phyloP scores from a whole-genome alignment of 306 rosid genomes.

The Phaseolus lunatus region DNA sequence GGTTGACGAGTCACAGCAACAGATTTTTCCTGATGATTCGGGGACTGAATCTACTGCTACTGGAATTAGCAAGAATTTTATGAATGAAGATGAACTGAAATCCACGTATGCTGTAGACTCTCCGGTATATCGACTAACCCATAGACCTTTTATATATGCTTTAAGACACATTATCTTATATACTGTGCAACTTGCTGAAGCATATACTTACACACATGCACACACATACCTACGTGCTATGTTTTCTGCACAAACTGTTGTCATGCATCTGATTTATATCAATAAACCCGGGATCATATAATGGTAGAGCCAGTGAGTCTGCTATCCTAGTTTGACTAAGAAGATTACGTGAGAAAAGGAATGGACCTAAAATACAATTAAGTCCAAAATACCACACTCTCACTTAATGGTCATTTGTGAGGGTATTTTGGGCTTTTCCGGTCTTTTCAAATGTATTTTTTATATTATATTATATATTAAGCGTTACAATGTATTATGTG shows the following conservation, averaged over 20 bases:
- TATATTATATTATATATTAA: too few species aligned
- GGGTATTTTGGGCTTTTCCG: too few species aligned
- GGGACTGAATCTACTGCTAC: constrained; percentile 60
- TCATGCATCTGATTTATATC: constrained; percentile 10
- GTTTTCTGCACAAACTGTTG: background rate
- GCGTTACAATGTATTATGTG: too few species aligned
- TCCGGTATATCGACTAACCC: constrained; percentile 58
- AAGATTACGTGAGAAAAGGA: constrained; percentile 8
- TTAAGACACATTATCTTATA: constrained; percentile 1
- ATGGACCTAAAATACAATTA: constrained; percentile 1
- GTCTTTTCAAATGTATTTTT: too few species aligned
- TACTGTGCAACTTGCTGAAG: background rate
- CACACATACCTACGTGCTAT: background rate
- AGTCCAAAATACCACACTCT: too few species aligned
- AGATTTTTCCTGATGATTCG: constrained; percentile 65
- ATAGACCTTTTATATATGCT: background rate
- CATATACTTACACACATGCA: background rate
- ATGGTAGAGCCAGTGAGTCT: background rate
- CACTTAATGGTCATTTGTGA: too few species aligned
- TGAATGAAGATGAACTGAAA: constrained; percentile 78
- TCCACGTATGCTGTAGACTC: constrained; percentile 62
- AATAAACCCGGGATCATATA: constrained; percentile 2
- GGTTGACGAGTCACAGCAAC: constrained; percentile 70
- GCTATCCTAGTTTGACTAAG: background rate
- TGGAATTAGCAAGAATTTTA: constrained; percentile 70